phyloP scores from a whole-genome alignment of 352 stramenopile genomes.

The Phytophthora parvispora region DNA sequence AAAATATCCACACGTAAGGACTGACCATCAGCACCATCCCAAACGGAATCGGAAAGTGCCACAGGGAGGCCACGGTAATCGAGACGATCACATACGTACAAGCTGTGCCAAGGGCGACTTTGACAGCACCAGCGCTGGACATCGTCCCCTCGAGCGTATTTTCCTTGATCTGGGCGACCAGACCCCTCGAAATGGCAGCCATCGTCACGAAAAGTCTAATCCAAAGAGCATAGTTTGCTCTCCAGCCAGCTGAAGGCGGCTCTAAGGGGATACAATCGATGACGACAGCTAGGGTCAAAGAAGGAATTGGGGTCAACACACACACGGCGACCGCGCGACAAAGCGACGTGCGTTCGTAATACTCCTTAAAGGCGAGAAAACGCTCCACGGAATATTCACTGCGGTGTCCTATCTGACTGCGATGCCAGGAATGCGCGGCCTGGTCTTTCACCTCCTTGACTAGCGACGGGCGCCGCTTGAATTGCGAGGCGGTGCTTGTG shows the following conservation, averaged over 20 bases:
- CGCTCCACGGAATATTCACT: slow-evolving; percentile 18
- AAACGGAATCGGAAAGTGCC: slow-evolving; percentile 15
- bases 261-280: slow-evolving; percentile 29
- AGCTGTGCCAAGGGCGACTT: slow-evolving; percentile 4
- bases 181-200: slow-evolving; percentile 7
- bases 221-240: slow-evolving; percentile 24
- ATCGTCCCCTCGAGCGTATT: slow-evolving; percentile 4
- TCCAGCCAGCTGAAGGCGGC: slow-evolving; percentile 10
- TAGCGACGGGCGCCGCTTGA: too few relatives aligned
- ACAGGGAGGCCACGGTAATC: slow-evolving; percentile 11
- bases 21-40: slow-evolving; percentile 1
- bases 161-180: slow-evolving; percentile 7
- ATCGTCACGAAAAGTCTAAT: slow-evolving; percentile 11
- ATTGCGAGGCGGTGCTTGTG: too few relatives aligned
- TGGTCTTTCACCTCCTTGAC: too few relatives aligned
- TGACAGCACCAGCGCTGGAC: neutral
- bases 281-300: slow-evolving; percentile 2
- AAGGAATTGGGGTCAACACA: slow-evolving; percentile 9
- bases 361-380: slow-evolving; percentile 8
- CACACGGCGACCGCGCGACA: slow-evolving; percentile 1
- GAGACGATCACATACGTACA: slow-evolving; percentile 3
- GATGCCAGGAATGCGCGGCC: neutral
- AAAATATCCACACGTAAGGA: slow-evolving; percentile 7
- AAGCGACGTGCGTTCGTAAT: slow-evolving; percentile 11
- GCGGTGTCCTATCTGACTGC: slow-evolving; percentile 9